These are phyloP conservation scores for Candida boleticola DNA, from an alignment of 805 yeast species.

Conservation along the genomic window DNA sequence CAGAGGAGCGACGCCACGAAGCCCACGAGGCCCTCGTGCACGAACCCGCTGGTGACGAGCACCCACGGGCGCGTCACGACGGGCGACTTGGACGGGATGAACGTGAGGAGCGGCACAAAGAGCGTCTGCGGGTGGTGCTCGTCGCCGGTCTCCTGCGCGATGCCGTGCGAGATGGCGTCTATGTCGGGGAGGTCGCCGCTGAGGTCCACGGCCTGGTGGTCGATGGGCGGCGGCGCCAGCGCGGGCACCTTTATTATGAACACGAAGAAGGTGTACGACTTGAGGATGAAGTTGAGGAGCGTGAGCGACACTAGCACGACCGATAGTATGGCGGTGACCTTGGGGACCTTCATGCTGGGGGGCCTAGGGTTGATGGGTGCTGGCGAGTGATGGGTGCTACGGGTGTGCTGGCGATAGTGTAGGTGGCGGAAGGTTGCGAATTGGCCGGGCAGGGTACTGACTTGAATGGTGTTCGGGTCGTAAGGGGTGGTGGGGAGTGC, in stretches of 20 bases:
- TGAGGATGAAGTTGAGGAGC: constrained; percentile 31
- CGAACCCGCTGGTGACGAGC: constrained; percentile 43
- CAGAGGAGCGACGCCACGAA: constrained; percentile 35
- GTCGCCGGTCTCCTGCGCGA: constrained; percentile 33
- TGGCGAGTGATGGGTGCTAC: no score
- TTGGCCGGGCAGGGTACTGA: no score
- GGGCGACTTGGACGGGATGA: constrained; percentile 45
- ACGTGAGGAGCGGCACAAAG: constrained; percentile 49
- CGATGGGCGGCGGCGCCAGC: not conserved
- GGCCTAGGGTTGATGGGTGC: no score
- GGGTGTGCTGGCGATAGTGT: no score
- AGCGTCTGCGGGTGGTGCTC: constrained; percentile 45
- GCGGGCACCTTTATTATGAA: constrained; percentile 15
- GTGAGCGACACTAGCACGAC: constrained; percentile 31
- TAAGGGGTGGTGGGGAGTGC: no score
- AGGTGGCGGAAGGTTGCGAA: no score
- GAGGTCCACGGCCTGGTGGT: not conserved
- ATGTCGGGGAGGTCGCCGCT: not conserved
- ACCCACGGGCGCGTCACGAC: constrained; percentile 49
- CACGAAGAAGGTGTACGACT: constrained; percentile 38
- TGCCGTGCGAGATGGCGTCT: constrained; percentile 14
- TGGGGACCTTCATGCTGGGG: constrained; percentile 29
- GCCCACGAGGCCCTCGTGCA: constrained; percentile 43
- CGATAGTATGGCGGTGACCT: constrained; percentile 31
- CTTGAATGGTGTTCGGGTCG: no score